Evolutionary conservation across 805 yeast genomes (phyloP).

Genomic region (Candida morakotiae): DNA sequence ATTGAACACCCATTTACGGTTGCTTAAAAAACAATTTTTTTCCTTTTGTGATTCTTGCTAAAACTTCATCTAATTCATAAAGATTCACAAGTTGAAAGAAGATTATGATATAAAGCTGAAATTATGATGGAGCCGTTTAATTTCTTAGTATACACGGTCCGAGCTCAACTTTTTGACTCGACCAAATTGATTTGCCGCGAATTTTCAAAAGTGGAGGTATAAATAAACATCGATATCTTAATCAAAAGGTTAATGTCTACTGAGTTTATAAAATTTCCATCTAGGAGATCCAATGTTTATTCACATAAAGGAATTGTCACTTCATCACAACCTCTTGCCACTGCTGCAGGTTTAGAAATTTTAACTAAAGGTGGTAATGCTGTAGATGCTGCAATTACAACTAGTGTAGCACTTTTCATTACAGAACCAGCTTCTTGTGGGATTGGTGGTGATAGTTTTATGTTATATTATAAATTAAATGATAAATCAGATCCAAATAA

Average conservation of each 20-base stretch:
- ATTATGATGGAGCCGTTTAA: background rate
- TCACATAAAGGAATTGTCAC: conserved; percentile 71
- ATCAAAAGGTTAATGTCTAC: conserved; percentile 17
- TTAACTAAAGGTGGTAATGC: conserved; percentile 71
- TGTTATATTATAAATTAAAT: conserved; percentile 49
- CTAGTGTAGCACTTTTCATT: conserved; percentile 51
- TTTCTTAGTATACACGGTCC: conserved; percentile 2
- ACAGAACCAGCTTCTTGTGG: conserved; percentile 61
- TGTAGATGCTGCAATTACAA: conserved; percentile 61
- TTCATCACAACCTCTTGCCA: conserved; percentile 74
- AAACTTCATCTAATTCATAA: too few species aligned
- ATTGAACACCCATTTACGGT: conserved; percentile 83
- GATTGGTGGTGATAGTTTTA: conserved; percentile 68
- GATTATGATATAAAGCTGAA: too few species aligned
- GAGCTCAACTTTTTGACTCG: conserved; percentile 1
- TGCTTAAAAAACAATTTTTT: background rate
- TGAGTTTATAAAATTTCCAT: conserved; percentile 32
- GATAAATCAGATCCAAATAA: conserved; percentile 22
- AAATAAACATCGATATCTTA: background rate
- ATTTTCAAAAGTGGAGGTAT: background rate
- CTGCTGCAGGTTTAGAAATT: conserved; percentile 65
- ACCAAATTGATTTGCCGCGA: background rate
- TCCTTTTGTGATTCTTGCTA: background rate
- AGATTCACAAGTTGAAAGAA: too few species aligned
- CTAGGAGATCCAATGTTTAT: conserved; percentile 72